A percentile compares a stretch with the other conserved stretches of the same genome.
Evolutionary conservation across 1,284 basidiomycete genomes (phyloP).

Genomic region (Entoloma clypeatum): DNA sequence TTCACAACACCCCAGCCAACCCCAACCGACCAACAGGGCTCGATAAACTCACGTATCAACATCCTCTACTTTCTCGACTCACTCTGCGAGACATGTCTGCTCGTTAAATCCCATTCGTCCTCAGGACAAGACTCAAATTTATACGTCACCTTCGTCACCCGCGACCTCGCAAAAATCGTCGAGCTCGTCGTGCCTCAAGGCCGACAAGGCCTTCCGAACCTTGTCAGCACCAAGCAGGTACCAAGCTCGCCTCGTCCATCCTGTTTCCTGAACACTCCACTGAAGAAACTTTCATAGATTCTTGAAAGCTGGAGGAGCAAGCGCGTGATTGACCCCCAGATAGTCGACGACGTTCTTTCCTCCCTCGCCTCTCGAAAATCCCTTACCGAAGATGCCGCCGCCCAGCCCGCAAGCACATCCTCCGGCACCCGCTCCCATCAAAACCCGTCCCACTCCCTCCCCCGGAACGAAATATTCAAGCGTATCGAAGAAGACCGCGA

Average conservation of each 20-base stretch:
- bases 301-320: conserved; percentile 84
- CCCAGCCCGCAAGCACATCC: conserved; percentile 20
- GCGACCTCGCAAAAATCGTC: conserved; percentile 75
- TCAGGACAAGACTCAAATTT: conserved; percentile 45
- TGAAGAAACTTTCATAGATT: conserved; percentile 47
- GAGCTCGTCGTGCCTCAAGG: conserved; percentile 79
- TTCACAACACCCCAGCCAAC: background rate
- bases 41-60: conserved; percentile 89
- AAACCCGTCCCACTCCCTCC: conserved; percentile 35
- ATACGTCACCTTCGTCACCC: conserved; percentile 73
- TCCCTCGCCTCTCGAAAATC: conserved; percentile 45
- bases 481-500: conserved; percentile 95
- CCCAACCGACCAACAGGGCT: conserved; percentile 49
- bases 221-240: conserved; percentile 82
- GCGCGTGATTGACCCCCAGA: conserved; percentile 75
- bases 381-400: conserved; percentile 27
- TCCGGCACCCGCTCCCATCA: conserved; percentile 15
- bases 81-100: conserved; percentile 74
- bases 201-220: conserved; percentile 79
- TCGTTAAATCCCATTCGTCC: conserved; percentile 56
- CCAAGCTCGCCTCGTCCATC: too few relatives aligned
- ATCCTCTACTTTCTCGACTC: conserved; percentile 90
- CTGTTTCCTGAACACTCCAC: background rate
- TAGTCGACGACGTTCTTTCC: conserved; percentile 63
- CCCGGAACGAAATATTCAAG: conserved; percentile 70